Base-by-base conservation (phyloP, 2,329 filamentous ascomycete species). In the Achaetomium macrosporum region DNA sequence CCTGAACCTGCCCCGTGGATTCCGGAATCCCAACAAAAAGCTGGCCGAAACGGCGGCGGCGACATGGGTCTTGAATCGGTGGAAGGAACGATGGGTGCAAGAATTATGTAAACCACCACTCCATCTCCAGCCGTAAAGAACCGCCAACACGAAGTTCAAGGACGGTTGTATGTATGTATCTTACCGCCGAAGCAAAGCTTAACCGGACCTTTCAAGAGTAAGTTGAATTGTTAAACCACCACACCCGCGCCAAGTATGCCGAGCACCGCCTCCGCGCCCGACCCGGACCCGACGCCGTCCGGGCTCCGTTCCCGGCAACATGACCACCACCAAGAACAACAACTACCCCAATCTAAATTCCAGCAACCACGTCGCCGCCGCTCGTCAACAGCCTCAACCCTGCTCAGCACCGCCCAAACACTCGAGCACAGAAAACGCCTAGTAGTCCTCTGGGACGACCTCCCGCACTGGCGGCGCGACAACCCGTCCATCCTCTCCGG, bases 381-480 rank as follows among this genome's bases (percentile, higher is more conserved):
- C 50, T 61, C 50, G 42, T 54, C 53, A 13, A 30, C 56, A 5
- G 40, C 52, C 13, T 40, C 50, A 35, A 39, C 42, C 59, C 20
- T 64, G 61, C 13, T 66, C 36, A 57, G 65, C 39, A 62, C 66
- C 42, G 62, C 64, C 54, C 37, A 54, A 6, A 44, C 55, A 29
- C 35, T 70, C 50, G 76, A 78, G 55, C 57, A 65, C 7, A 72
- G 69, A 73, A 20, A 65, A 77, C 4, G 66, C 70, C 66, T 76
- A 3, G 71, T 79, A 33, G 59, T 79, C n/a, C 67, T 73, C 52
- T 83, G 79, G 79, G 76, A 82, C 58, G 78, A 82, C 50, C 74
- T 83, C 10, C 77, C 78, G 12, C 57, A 68, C 50, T 83, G 80
- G 80, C 78, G 78, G 42, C 78, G 77, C 59, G 80, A 83, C 69